Evolutionary conservation across 371 early-diverging fungal species (phyloP).

Genomic region (Choanephora cucurbitarum): DNA sequence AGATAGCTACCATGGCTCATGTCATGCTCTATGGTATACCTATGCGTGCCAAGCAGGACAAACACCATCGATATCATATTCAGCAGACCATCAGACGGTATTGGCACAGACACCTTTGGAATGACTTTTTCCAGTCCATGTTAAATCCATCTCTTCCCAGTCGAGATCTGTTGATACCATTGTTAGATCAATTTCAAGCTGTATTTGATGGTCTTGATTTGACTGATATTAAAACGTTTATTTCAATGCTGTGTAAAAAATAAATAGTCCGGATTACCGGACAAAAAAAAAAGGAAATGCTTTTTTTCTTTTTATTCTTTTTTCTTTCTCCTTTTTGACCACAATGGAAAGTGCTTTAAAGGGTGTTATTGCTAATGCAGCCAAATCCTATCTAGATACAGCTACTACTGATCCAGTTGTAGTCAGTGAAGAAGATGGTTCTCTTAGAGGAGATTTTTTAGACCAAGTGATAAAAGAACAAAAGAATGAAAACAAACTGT

Average conservation of each 20-base stretch:
- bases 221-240: not conserved
- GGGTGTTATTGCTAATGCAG: constrained; percentile 32
- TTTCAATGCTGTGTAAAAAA: not conserved
- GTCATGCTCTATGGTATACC: constrained; percentile 37
- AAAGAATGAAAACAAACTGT: constrained; percentile 22
- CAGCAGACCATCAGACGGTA: constrained; percentile 41
- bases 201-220: not conserved
- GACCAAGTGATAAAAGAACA: constrained; percentile 31
- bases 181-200: not conserved
- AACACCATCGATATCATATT: constrained; percentile 17
- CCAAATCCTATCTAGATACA: constrained; percentile 31
- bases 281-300: not conserved
- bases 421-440: constrained; percentile 30
- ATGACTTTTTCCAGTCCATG: constrained; percentile 31
- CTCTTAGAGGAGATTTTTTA: constrained; percentile 23
- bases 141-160: constrained; percentile 27
- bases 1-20: constrained; percentile 38
- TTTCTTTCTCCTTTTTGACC: not conserved
- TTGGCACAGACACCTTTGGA: constrained; percentile 45
- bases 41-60: constrained; percentile 7
- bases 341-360: constrained; percentile 2
- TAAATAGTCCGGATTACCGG: not conserved
- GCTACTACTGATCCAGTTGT: constrained; percentile 24
- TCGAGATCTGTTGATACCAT: not conserved
- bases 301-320: constrained; percentile 7